These are phyloP conservation scores for Chaetomium fimeti DNA, from an alignment of 495 filamentous ascomycete species.

Conservation along the genomic window DNA sequence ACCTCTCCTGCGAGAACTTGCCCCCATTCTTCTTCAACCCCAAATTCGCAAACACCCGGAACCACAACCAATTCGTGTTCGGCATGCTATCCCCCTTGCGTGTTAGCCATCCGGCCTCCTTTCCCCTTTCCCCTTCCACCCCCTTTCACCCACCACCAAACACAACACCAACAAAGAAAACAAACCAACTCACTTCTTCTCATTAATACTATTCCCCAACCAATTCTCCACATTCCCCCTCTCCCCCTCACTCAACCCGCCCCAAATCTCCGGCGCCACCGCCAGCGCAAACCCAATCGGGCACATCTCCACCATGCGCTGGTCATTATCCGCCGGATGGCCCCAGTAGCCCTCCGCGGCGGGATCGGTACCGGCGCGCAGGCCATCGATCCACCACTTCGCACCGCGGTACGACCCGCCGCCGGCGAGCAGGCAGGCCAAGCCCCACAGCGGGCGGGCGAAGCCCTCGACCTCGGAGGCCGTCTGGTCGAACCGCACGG, in stretches of 20 bases:
- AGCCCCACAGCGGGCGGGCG: slow-evolving; percentile 70
- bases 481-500: slow-evolving; percentile 69
- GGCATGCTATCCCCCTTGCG: slow-evolving; percentile 45
- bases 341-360: slow-evolving; percentile 73
- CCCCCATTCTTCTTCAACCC: slow-evolving; percentile 70
- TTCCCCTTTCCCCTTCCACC: not conserved
- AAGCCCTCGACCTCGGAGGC: slow-evolving; percentile 76
- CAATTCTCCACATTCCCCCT: slow-evolving; percentile 62
- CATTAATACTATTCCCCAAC: slow-evolving; percentile 70
- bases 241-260: slow-evolving; percentile 57
- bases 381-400: slow-evolving; percentile 63
- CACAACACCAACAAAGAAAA: not conserved
- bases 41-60: slow-evolving; percentile 78
- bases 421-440: slow-evolving; percentile 66
- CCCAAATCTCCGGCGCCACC: slow-evolving; percentile 66
- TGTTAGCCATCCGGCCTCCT: slow-evolving; percentile 11
- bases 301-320: slow-evolving; percentile 85
- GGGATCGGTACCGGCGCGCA: slow-evolving; percentile 66
- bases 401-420: slow-evolving; percentile 61
- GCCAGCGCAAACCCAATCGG: slow-evolving; percentile 65
- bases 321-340: slow-evolving; percentile 66
- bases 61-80: slow-evolving; percentile 70
- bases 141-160: not conserved
- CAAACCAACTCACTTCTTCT: slow-evolving; percentile 53
- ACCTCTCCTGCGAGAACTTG: slow-evolving; percentile 60